Base-by-base conservation (phyloP, 352 stramenopile species). In the Phytopythium montanum region DNA sequence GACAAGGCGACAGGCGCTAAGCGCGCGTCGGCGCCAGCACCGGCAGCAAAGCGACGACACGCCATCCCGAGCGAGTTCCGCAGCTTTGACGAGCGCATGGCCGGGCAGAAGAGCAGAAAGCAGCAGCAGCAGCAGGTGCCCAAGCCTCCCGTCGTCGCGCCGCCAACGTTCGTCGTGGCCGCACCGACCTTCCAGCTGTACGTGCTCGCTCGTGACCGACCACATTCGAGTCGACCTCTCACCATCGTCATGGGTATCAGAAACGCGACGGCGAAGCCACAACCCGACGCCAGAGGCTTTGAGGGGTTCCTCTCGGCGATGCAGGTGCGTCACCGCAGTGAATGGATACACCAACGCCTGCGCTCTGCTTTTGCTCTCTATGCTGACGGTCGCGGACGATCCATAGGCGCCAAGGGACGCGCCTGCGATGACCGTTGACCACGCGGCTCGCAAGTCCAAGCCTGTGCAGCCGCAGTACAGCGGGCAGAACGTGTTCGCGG, bases 21-120 rank as follows among this genome's bases (percentile, higher is more conserved):
- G 50, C 75, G 68, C 28, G 59, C 45, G 7, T 67, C 65, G 42
- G 59, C 64, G 31, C 72, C 73, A 25, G 51, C 34, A 10, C 49
- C 53, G 3, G 36, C 63, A 25, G 59, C 55, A 2, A 87, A 82
- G 73, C 64, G 74, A 8, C 54, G 55, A 1, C 41, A 56, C 18
- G 29, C 52, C 7, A 59, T 88, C n/a, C 66, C 81, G 13, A 70
- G 84, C 44, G 80, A 90, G 44, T 84, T 88, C 52, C 80, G 83
- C 41, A 90, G 80, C 60, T 92, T 90, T 71, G 82, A 92, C 62
- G 83, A 92, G 63, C 80, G 83, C 2, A 82, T 92, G 68, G 70
- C 75, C 0, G 76, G 68, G 0, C 78, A 81, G 56, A 79, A 69
- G 34, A 53, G 18, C 50, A 55, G 41, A n/a, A 38, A 44, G 6